Evolutionary conservation across 2,329 filamentous ascomycete species (phyloP).

Genomic region (Neofusicoccum laricinum): DNA sequence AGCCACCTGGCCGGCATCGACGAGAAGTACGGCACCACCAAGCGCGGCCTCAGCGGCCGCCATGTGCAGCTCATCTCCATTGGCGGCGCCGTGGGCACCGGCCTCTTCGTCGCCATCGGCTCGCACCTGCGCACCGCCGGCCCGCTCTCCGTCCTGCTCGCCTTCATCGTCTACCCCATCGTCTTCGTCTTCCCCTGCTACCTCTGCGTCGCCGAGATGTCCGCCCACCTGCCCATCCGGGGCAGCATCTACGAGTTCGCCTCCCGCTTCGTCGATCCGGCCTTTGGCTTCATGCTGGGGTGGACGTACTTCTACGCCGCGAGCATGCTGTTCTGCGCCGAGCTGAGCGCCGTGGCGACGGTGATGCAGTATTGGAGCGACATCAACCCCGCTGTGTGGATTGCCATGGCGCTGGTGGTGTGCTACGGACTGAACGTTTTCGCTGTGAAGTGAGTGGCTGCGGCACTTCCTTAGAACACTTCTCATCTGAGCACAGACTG

Average conservation of each 20-base stretch:
- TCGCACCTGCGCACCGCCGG: constrained; percentile 22
- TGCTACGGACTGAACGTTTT: constrained; percentile 13
- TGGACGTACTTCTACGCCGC: constrained; percentile 13
- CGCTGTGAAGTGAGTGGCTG: constrained; percentile 2
- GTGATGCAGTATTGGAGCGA: constrained; percentile 44
- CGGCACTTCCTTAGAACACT: background rate
- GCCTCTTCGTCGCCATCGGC: constrained; percentile 14
- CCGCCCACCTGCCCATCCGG: constrained; percentile 43
- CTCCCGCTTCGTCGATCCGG: constrained; percentile 51
- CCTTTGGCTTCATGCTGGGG: constrained; percentile 8
- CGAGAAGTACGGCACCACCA: constrained; percentile 11
- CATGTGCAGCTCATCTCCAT: constrained; percentile 15
- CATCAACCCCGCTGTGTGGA: constrained; percentile 13
- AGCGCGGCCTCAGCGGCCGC: constrained; percentile 3
- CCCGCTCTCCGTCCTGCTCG: constrained; percentile 19
- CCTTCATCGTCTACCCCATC: constrained; percentile 24
- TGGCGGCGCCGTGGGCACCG: constrained; percentile 9
- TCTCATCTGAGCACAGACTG: constrained; percentile 47
- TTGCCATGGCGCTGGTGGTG: constrained; percentile 11
- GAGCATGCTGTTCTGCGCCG: constrained; percentile 29
- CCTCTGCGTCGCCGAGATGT: constrained; percentile 26
- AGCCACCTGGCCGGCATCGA: background rate
- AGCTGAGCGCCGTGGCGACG: constrained; percentile 35
- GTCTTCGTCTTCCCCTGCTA: constrained; percentile 19
- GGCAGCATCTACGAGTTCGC: constrained; percentile 84